Conservation (phyloP, 495 filamentous ascomycete genomes). For the Lepidopterella palustris region DNA sequence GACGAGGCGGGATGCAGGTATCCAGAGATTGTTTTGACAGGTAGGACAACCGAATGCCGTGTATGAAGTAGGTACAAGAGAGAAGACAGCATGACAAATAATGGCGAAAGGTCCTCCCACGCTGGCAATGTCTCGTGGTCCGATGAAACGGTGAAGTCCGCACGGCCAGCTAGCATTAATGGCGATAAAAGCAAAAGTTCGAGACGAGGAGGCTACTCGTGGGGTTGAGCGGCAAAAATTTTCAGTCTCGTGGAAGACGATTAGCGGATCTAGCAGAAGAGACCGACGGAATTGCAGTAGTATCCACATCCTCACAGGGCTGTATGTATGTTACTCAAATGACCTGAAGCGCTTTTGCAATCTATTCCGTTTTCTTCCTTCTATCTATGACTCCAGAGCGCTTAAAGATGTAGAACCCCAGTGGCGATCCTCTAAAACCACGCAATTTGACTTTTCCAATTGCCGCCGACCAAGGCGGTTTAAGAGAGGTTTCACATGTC, state of each 20-base stretch:
- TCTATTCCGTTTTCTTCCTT: background rate
- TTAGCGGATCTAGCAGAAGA: too few relatives aligned
- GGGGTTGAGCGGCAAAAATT: background rate
- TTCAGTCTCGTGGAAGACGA: too few relatives aligned
- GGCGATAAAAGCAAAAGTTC: background rate
- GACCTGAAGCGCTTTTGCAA: background rate
- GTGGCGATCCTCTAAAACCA: background rate
- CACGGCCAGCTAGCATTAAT: background rate
- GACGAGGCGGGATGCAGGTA: background rate
- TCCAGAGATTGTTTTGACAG: background rate
- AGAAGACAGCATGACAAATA: background rate
- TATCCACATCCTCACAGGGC: too few relatives aligned
- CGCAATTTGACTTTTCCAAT: background rate
- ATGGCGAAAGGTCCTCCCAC: background rate
- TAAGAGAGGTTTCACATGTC: constrained; percentile 33
- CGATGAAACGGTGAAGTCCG: background rate
- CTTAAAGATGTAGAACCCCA: background rate
- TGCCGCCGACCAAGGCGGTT: background rate
- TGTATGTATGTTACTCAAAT: too few relatives aligned
- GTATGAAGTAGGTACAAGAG: background rate
- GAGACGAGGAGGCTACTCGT: background rate
- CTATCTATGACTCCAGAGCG: background rate
- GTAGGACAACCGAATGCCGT: background rate
- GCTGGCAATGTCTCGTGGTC: background rate
- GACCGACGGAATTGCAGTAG: too few relatives aligned